These are phyloP conservation scores for Trypanosoma mega DNA, from an alignment of 208 protist species.

Conservation along the genomic window DNA sequence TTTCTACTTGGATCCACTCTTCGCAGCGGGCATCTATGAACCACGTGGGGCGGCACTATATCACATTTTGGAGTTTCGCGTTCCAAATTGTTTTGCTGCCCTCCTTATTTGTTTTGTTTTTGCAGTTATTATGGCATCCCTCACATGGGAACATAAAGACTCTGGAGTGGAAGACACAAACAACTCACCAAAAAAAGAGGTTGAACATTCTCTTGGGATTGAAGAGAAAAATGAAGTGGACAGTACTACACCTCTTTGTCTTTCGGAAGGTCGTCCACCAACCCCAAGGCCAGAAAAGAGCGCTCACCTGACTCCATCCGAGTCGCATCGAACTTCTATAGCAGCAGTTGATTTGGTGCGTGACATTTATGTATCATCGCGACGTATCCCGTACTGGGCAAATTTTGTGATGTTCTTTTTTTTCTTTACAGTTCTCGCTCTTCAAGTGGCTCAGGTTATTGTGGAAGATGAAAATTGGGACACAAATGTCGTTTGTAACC, in stretches of 20 bases:
- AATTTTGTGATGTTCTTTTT: conserved; percentile 28
- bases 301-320: not conserved
- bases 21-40: conserved; percentile 47
- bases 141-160: conserved; percentile 20
- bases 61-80: conserved; percentile 67
- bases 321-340: conserved; percentile 2
- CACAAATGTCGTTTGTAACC: conserved; percentile 31
- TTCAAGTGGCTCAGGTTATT: conserved; percentile 40
- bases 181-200: not conserved
- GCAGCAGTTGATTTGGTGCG: conserved; percentile 4
- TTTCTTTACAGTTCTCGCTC: conserved; percentile 26
- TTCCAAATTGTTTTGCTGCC: conserved; percentile 70
- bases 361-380: not conserved
- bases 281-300: not conserved
- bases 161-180: not conserved
- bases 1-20: conserved; percentile 68
- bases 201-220: not conserved
- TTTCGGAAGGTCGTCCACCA: not conserved
- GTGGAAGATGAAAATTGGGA: conserved; percentile 33
- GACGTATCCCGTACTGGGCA: conserved; percentile 37
- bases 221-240: not conserved
- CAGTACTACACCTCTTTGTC: too few species aligned
- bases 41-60: conserved; percentile 3
- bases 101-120: conserved; percentile 63
- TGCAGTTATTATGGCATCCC: conserved; percentile 49